Evolutionary conservation across 768 basidiomycete species (phyloP).

Genomic region (Kwoniella europaea): DNA sequence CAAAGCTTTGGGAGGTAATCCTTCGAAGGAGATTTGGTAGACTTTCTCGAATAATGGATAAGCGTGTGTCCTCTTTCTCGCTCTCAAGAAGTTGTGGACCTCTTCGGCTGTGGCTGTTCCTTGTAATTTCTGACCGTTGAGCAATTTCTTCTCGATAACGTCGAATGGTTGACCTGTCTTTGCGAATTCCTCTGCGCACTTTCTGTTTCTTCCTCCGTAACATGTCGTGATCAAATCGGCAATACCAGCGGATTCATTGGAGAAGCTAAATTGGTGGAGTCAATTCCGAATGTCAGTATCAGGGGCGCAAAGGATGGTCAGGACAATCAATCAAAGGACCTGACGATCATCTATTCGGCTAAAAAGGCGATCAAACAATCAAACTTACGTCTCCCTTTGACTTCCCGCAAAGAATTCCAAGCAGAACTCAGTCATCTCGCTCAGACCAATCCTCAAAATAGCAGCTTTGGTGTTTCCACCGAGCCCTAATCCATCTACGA

Average conservation of each 20-base stretch:
- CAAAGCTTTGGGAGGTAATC: slow-evolving; percentile 44
- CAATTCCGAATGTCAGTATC: slow-evolving; percentile 8
- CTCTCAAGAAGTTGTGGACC: slow-evolving; percentile 60
- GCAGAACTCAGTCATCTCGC: slow-evolving; percentile 62
- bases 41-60: slow-evolving; percentile 58
- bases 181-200: slow-evolving; percentile 61
- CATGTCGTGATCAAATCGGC: slow-evolving; percentile 62
- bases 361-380: slow-evolving; percentile 46
- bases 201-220: slow-evolving; percentile 56
- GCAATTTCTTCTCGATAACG: slow-evolving; percentile 60
- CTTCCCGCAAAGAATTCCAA: slow-evolving; percentile 60
- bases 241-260: slow-evolving; percentile 58
- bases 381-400: slow-evolving; percentile 54
- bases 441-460: slow-evolving; percentile 62
- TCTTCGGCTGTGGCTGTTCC: slow-evolving; percentile 61
- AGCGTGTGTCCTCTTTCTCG: slow-evolving; percentile 53
- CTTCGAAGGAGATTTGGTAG: slow-evolving; percentile 56
- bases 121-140: slow-evolving; percentile 62
- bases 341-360: background rate
- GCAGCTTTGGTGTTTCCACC: slow-evolving; percentile 62
- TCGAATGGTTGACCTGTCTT: slow-evolving; percentile 60
- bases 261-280: slow-evolving; percentile 35
- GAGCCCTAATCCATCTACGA: slow-evolving; percentile 61
- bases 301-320: background rate
- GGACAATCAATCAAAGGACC: background rate